Base-by-base conservation (phyloP, 352 stramenopile species). In the Sclerospora graminicola region DNA sequence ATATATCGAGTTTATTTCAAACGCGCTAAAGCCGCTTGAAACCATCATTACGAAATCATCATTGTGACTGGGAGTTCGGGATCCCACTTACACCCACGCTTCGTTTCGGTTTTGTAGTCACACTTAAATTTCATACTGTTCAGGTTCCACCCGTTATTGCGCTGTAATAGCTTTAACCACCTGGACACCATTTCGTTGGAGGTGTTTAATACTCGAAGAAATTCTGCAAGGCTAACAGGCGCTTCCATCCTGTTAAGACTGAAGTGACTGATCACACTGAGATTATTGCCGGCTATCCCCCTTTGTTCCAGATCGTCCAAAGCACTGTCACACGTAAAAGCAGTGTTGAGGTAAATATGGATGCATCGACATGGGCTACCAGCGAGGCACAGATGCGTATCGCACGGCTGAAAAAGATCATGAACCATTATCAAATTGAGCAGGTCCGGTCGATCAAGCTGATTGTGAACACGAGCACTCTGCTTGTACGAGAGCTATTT, bases 131-230 rank as follows among this genome's bases (percentile, higher is more conserved):
- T 56, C 2, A 57, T 87, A 7, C 49, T 91, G 18, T 83, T 76
- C 45, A 67, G 64, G 0, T 91, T 91, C 48, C 80, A 91, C 51
- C 53, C 71, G 32, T 85, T 82, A 35, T 54, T 94, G 51, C 73
- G 79, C 15, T 69, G 65, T 54, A 91, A 86, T 33, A 84, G 64
- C 41, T 89, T 90, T 38, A 88, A 88, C 47, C 42, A 77, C 6
- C 58, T 85, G 35, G 78, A 93, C 26, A 33, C 63, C n/a, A 64
- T 90, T 19, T 81, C 73, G 14, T 52, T 83, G 6, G 73, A 85
- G 36, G 69, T 84, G 33, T 90, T 84, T 35, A 71, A 88, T 28
- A 83, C 73, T 19, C 60, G 80, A 45, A 65, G 63, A 86, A 82
- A 42, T 52, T 82, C 4, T 68, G 59, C 1, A 65, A 71, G 42